Percentiles rank a stretch among this genome's conserved stretches.
These are phyloP conservation scores for Boletus edulis DNA, from an alignment of 768 basidiomycete genomes.

Conservation along the genomic window DNA sequence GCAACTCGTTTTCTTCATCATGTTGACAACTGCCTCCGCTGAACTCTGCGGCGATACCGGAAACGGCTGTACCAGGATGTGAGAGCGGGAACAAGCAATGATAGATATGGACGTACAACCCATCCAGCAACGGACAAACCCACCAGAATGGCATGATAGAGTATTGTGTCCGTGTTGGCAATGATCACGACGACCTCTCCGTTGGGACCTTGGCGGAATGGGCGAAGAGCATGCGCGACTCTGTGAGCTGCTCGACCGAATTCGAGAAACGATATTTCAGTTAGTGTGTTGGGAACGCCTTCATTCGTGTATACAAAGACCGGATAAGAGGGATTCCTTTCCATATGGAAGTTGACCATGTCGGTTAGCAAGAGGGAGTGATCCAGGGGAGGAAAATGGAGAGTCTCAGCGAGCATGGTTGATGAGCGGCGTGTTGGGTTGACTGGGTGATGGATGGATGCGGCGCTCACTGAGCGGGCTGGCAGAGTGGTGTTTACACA, in stretches of 20 bases:
- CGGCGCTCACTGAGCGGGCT: background rate
- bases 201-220: constrained; percentile 24
- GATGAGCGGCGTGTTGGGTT: background rate
- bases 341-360: constrained; percentile 24
- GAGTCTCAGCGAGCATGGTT: background rate
- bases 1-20: background rate
- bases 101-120: constrained; percentile 4
- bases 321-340: constrained; percentile 23
- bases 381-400: constrained; percentile 24
- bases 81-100: constrained; percentile 3
- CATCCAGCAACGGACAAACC: constrained; percentile 43
- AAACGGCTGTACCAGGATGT: background rate
- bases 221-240: constrained; percentile 40
- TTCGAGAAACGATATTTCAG: constrained; percentile 26
- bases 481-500: too few species aligned
- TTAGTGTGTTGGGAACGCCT: constrained; percentile 1
- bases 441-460: background rate
- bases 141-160: constrained; percentile 31
- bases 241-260: constrained; percentile 31
- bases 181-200: constrained; percentile 23
- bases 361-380: constrained; percentile 23
- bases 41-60: background rate
- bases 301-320: constrained; percentile 18
- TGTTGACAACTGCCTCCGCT: background rate
- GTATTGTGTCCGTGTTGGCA: constrained; percentile 31